Evolutionary conservation across 352 stramenopile genomes (phyloP), one percentile per base, ranked within the genome.

Genomic region (Globisporangium solare): DNA sequence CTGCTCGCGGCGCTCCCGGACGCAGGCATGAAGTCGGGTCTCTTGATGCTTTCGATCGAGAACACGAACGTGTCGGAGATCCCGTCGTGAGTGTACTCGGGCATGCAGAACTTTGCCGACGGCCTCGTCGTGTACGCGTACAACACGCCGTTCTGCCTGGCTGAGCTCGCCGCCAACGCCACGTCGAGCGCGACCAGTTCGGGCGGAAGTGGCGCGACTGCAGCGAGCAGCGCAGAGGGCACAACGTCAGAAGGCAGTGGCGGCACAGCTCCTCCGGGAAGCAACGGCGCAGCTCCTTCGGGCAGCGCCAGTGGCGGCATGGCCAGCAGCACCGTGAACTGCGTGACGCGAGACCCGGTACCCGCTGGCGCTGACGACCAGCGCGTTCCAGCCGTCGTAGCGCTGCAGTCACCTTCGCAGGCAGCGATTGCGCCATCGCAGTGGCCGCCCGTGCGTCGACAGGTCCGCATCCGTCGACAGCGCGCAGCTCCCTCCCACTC

Each of bases 111-210:
- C 3, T 32, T 21, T 5, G n/a, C 21, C 3, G 12, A 39, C 3
- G 37, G 7, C 14, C 21, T 71, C n/a, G 40, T 42, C 0, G 42
- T 76, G 32, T 76, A 71, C 42, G 65, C 68, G 21, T 58, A 69
- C 65, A 68, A 73, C 52, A 73, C 68, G 35, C 68, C 64, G n/a
- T 66, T 67, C 18, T 75, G 67, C 32, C 37, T 59, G 18, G n/a
- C 37, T 35, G 41, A 59, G 20, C 53, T 58, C 42, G n/a, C 52
- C 7, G 27, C 21, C 22, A 20, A n/a, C 11, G 5, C 54, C 11
- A 13, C 24, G 21, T 50, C 56, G 21, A 31, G 40, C 1, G 39
- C 27, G 4, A 32, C 53, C 13, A 20, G 27, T 3, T 46, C 45
- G 6, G 27, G 39, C 8, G 22, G 27, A 17, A 42, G 40, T 22